phyloP scores from a whole-genome alignment of 2,329 filamentous ascomycete species.

The Pseudogymnoascus sp. region DNA sequence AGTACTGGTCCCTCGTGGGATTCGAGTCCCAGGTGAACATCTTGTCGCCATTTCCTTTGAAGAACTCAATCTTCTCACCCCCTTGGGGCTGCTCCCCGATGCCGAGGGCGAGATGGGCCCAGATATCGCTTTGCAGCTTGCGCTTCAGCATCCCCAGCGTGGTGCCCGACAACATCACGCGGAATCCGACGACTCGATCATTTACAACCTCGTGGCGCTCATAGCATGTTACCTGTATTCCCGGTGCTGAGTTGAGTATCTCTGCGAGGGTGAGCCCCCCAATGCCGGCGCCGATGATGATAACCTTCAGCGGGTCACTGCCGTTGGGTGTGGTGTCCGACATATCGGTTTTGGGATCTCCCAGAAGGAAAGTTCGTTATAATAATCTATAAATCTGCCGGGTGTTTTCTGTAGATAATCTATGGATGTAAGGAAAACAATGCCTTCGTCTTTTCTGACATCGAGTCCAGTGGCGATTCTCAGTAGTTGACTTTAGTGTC shows the following conservation, averaged over 20 bases:
- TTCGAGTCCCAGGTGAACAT: constrained; percentile 24
- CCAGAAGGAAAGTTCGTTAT: too few relatives aligned
- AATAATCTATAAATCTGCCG: too few relatives aligned
- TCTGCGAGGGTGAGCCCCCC: constrained; percentile 23
- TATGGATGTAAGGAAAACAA: background rate
- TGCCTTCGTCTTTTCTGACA: background rate
- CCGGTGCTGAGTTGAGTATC: constrained; percentile 18
- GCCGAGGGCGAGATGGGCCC: constrained; percentile 18
- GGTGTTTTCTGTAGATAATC: too few relatives aligned
- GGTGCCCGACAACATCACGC: constrained; percentile 24
- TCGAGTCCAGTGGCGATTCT: background rate
- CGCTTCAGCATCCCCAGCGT: constrained; percentile 22
- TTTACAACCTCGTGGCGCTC: constrained; percentile 17
- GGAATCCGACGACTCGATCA: constrained; percentile 23
- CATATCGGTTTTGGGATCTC: constrained; percentile 23
- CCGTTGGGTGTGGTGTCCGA: constrained; percentile 24
- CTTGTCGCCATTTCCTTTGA: constrained; percentile 20
- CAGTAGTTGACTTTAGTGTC: background rate
- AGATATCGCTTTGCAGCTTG: constrained; percentile 20
- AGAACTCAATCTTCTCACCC: constrained; percentile 22
- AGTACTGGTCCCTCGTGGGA: constrained; percentile 22
- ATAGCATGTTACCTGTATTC: constrained; percentile 22
- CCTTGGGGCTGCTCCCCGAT: constrained; percentile 21
- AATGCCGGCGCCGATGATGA: constrained; percentile 23
- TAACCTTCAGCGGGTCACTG: background rate